Evolutionary conservation across 2,329 filamentous ascomycete species (phyloP).

Genomic region (Trematosphaeria pertusa): DNA sequence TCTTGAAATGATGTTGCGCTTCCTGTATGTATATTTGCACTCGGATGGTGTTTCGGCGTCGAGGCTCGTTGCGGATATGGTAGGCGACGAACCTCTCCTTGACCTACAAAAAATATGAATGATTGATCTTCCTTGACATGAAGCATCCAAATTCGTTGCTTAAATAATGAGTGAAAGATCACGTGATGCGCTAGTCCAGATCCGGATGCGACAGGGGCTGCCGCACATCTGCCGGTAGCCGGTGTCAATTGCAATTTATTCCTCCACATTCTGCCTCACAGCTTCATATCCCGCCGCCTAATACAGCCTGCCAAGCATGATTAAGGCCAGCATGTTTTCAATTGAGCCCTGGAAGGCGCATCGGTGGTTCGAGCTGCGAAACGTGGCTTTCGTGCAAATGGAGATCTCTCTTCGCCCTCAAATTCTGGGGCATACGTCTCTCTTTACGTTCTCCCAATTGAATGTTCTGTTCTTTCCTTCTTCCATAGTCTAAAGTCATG

Average conservation of each 20-base stretch:
- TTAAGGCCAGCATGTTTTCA: constrained; percentile 2
- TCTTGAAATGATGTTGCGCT: neutral
- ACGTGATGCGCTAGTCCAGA: neutral
- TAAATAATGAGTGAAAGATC: too few species aligned
- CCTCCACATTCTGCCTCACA: constrained; percentile 1
- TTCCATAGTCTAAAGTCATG: neutral
- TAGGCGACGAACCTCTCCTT: too few species aligned
- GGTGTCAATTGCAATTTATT: constrained; percentile 15
- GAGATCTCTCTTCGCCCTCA: neutral
- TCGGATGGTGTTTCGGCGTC: neutral
- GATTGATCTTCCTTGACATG: too few species aligned
- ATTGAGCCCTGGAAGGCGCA: too few species aligned
- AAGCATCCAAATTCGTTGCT: too few species aligned
- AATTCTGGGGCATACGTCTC: neutral
- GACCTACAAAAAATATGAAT: too few species aligned
- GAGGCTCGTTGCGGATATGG: neutral
- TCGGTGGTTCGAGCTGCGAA: constrained; percentile 14
- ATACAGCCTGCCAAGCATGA: constrained; percentile 9
- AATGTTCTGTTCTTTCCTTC: neutral
- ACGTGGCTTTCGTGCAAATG: constrained; percentile 19
- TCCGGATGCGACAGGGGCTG: neutral
- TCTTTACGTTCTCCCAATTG: neutral
- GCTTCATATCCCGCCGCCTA: constrained; percentile 9
- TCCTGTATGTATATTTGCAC: neutral
- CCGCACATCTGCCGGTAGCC: constrained; percentile 17